These are phyloP conservation scores for Pulveroboletus sp. DNA, from an alignment of 768 basidiomycete genomes.

Conservation along the genomic window DNA sequence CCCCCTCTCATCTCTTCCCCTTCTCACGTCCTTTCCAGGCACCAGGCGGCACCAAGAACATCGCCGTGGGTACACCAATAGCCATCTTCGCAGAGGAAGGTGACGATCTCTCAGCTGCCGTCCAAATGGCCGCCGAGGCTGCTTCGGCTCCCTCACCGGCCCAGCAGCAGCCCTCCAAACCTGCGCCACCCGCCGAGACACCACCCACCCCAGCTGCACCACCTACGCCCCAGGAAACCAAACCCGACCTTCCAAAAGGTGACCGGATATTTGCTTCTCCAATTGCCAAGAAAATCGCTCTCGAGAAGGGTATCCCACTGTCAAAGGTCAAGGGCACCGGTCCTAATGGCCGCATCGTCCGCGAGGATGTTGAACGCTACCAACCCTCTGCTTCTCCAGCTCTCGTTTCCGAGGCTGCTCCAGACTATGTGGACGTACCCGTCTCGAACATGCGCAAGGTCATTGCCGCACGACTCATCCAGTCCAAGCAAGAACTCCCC, in stretches of 20 bases:
- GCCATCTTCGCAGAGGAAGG: constrained; percentile 94
- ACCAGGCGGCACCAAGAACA: constrained; percentile 79
- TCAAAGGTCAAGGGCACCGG: constrained; percentile 89
- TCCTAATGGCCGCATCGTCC: constrained; percentile 90
- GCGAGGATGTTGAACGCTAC: constrained; percentile 92
- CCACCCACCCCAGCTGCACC: constrained; percentile 31
- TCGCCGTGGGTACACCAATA: constrained; percentile 83
- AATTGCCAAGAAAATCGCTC: constrained; percentile 93
- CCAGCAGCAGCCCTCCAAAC: constrained; percentile 38
- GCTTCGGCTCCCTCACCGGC: constrained; percentile 33
- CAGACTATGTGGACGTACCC: constrained; percentile 87
- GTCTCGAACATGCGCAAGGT: constrained; percentile 91
- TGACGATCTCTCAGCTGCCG: constrained; percentile 85
- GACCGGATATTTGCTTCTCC: constrained; percentile 93
- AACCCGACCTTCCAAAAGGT: constrained; percentile 56
- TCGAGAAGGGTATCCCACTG: constrained; percentile 90
- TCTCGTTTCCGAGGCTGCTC: constrained; percentile 41
- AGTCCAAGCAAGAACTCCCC: constrained; percentile 93
- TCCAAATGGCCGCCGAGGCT: constrained; percentile 64
- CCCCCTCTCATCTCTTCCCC: background rate
- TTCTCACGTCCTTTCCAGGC: constrained; percentile 42
- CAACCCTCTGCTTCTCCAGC: constrained; percentile 49
- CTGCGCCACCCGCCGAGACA: constrained; percentile 38
- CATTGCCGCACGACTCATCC: constrained; percentile 84
- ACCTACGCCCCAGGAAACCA: constrained; percentile 39